A percentile compares a stretch with the other conserved stretches of the same genome.
Evolutionary conservation across 495 filamentous ascomycete species (phyloP).

Genomic region (Acidomyces sp.): DNA sequence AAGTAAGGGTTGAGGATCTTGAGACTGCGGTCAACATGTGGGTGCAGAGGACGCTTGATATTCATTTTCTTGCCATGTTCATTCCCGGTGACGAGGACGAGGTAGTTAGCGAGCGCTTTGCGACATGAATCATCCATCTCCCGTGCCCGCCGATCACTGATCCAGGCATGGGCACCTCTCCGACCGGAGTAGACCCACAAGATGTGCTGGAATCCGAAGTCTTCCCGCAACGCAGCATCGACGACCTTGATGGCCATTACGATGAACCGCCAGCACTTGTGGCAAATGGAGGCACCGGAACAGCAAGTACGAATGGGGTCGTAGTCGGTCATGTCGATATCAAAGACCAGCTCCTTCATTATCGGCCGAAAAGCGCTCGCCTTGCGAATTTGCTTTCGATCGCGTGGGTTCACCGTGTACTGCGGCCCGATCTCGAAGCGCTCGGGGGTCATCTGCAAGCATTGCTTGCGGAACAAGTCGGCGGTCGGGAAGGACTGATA

Average conservation of each 20-base stretch:
- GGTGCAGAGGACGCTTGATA: constrained; percentile 72
- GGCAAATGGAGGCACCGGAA: constrained; percentile 80
- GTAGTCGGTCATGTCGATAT: constrained; percentile 98
- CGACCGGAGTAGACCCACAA: constrained; percentile 97
- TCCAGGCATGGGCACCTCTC: constrained; percentile 94
- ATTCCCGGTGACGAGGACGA: constrained; percentile 75
- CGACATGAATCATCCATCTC: constrained; percentile 71
- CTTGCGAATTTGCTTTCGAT: constrained; percentile 78
- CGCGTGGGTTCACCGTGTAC: constrained; percentile 83
- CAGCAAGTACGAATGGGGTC: constrained; percentile 95
- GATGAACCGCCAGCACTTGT: constrained; percentile 90
- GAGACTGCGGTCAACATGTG: constrained; percentile 78
- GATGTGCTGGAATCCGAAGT: constrained; percentile 93
- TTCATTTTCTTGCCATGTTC: constrained; percentile 80
- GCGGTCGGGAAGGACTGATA: constrained; percentile 81
- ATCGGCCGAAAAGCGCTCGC: constrained; percentile 57
- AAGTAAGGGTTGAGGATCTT: constrained; percentile 71
- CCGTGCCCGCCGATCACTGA: constrained; percentile 83
- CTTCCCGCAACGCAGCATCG: constrained; percentile 71
- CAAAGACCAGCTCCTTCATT: constrained; percentile 88
- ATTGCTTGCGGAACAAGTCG: constrained; percentile 84
- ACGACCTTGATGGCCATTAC: constrained; percentile 95
- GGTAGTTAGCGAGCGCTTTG: constrained; percentile 69
- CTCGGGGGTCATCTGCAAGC: constrained; percentile 69
- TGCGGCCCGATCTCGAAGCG: constrained; percentile 97